Conservation (phyloP, 1,284 basidiomycete genomes). For the Cutaneotrichosporon cutaneum region DNA sequence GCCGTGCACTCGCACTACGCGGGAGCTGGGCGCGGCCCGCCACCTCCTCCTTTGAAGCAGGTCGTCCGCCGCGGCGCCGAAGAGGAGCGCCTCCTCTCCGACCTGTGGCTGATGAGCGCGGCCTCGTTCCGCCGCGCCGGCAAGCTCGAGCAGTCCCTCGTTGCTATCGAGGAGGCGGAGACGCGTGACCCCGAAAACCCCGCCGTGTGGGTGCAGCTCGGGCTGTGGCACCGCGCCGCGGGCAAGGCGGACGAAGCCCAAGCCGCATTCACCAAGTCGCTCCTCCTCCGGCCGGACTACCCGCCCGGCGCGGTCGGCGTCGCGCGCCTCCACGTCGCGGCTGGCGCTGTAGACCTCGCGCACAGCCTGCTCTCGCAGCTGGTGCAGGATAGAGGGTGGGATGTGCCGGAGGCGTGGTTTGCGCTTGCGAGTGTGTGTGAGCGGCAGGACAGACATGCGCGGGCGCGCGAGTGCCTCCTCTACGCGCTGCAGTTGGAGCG, state of each 20-base stretch:
- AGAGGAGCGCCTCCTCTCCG: slow-evolving; percentile 72
- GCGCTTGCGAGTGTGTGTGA: slow-evolving; percentile 76
- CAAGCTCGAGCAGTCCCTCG: slow-evolving; percentile 83
- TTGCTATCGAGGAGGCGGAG: slow-evolving; percentile 94
- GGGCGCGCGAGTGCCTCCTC: slow-evolving; percentile 71
- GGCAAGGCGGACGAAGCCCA: slow-evolving; percentile 50
- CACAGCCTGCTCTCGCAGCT: slow-evolving; percentile 61
- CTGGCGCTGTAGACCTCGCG: slow-evolving; percentile 60
- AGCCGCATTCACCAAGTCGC: slow-evolving; percentile 75
- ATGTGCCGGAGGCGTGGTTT: slow-evolving; percentile 89
- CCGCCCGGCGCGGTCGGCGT: slow-evolving; percentile 74
- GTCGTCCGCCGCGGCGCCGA: slow-evolving; percentile 55
- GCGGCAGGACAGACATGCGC: slow-evolving; percentile 65
- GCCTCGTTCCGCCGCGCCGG: slow-evolving; percentile 87
- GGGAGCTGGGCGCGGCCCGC: slow-evolving; percentile 19
- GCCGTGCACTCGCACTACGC: slow-evolving; percentile 75
- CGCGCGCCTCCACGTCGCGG: slow-evolving; percentile 66
- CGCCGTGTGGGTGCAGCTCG: slow-evolving; percentile 91
- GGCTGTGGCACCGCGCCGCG: slow-evolving; percentile 63
- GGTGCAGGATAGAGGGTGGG: slow-evolving; percentile 66
- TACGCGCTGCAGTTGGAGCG: slow-evolving; percentile 72
- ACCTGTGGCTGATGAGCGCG: slow-evolving; percentile 90
- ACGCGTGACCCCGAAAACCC: slow-evolving; percentile 80
- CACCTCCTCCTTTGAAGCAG: slow-evolving; percentile 32
- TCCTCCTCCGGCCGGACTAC: slow-evolving; percentile 74